Evolutionary conservation across 2,329 filamentous ascomycete species (phyloP), one percentile per base, ranked within the genome.

Genomic region (Colletotrichum theobromicola): DNA sequence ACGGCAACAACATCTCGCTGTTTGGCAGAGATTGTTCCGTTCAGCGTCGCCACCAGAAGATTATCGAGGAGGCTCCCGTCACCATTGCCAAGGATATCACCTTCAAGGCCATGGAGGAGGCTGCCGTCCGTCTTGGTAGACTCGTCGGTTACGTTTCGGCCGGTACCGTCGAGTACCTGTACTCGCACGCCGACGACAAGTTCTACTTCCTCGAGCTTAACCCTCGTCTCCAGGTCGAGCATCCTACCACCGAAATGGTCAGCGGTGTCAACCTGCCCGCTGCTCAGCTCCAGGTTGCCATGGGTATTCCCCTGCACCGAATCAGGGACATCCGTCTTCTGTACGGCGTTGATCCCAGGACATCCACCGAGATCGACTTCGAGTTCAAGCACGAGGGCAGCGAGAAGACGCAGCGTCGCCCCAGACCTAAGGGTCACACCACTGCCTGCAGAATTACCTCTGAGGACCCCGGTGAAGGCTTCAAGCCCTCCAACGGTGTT

Each of bases 121-220:
- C 97, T 57, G 97, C 97, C 62, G 97, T 99, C 61, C 95, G 97
- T 79, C 92, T 99, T 42, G 97, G 97, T 80, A 94, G 92, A 83
- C 92, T 99, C 53, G 97, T 99, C 82, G 97, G 97, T 79, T 99
- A 99, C 87, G 97, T 99, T 80, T 99, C 97, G 16, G 97, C 97
- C 26, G 97, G 97, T 90, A 99, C 97, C 35, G 97, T 99, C 75
- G 97, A 99, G 87, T 99, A 99, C 85, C 92, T 99, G 63, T 99
- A 99, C 90, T 99, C 97, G 55, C 95, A 99, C 85, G 89, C 95
- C 21, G 97, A 99, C 79, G 95, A 98, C 90, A 97, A 98, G 86
- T 99, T 99, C 89, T 99, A 98, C 91, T 99, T 99, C 89, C 89
- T 99, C 78, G 97, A 99, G 87, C 88, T 99, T 82, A 99, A 99